Base-by-base conservation (phyloP, 345 rosid genomes). In the Eucalyptus paniculata region DNA sequence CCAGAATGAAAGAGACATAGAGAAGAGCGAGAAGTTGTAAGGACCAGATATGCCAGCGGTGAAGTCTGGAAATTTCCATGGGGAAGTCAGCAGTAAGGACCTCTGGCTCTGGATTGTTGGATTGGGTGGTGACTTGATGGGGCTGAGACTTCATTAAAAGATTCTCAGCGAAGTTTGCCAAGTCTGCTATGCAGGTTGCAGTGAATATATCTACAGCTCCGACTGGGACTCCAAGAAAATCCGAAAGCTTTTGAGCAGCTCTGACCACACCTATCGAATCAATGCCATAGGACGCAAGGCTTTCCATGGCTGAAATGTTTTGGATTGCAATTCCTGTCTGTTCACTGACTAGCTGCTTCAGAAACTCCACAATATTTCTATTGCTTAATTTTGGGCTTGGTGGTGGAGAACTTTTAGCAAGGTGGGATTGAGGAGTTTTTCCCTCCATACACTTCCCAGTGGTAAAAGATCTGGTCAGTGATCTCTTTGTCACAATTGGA, bases 161-260 rank as follows among this genome's bases (percentile, higher is more conserved):
- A 90, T 90, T 92, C 88, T 93, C 95, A 2, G 94, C 91, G 89
- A 95, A 95, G 93, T 91, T 94, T 67, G 97, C 96, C 93, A 95
- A 89, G 88, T 95, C 96, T 44, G 91, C 90, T 60, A 95, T 93
- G 95, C 96, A 94, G 77, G 94, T 92, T 51, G 97, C 94, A 8
- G 95, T 93, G 93, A 95, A 94, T 87, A 95, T 94, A 90, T 95
- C 97, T 21, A 95, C 94, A 72, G 97, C 96, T 89, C 96, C 96
- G 42, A 95, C 92, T 6, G 97, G 93, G 69, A 93, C 96, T 87
- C 95, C 96, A 21, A 95, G 93, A 87, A 92, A 94, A 89, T 94
- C 95, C 16, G 96, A 94, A 50, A 95, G 94, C 54, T 95, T 95
- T 56, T 95, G 97, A 89, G 97, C 94, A 86, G 97, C 97, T 91